These are phyloP conservation scores for Amylocystis lapponica DNA, from an alignment of 768 basidiomycete species.

Conservation along the genomic window DNA sequence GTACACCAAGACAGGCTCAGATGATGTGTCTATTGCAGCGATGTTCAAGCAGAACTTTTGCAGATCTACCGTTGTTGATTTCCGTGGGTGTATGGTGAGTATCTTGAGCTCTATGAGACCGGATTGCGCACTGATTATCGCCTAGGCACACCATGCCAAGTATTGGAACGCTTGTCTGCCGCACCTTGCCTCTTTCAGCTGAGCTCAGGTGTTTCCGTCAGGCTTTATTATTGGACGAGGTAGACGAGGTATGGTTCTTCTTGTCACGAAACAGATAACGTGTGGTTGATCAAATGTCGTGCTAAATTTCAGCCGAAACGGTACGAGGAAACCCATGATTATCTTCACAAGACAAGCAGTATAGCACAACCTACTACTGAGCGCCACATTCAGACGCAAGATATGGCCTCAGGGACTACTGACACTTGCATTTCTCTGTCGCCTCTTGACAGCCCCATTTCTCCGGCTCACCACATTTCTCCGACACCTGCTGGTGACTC, in stretches of 20 bases:
- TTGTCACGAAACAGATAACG: too few relatives aligned
- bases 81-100: slow-evolving; percentile 71
- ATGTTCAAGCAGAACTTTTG: slow-evolving; percentile 75
- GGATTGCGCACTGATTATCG: background rate
- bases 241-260: slow-evolving; percentile 20
- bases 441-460: too few relatives aligned
- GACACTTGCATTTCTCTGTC: too few relatives aligned
- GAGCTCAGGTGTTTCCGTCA: slow-evolving; percentile 71
- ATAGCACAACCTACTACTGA: too few relatives aligned
- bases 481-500: too few relatives aligned
- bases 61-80: slow-evolving; percentile 65
- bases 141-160: slow-evolving; percentile 75
- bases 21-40: slow-evolving; percentile 40
- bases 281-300: slow-evolving; percentile 42
- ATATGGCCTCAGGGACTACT: too few relatives aligned
- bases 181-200: slow-evolving; percentile 61
- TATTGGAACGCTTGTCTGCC: slow-evolving; percentile 58
- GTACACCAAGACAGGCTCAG: slow-evolving; percentile 48
- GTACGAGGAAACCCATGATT: too few relatives aligned
- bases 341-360: too few relatives aligned
- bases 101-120: background rate
- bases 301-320: slow-evolving; percentile 57
- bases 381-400: too few relatives aligned
- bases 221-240: slow-evolving; percentile 74
- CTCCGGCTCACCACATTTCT: too few relatives aligned